Conservation (phyloP, 441 rosid genomes). For the Eutrema salsugineum region DNA sequence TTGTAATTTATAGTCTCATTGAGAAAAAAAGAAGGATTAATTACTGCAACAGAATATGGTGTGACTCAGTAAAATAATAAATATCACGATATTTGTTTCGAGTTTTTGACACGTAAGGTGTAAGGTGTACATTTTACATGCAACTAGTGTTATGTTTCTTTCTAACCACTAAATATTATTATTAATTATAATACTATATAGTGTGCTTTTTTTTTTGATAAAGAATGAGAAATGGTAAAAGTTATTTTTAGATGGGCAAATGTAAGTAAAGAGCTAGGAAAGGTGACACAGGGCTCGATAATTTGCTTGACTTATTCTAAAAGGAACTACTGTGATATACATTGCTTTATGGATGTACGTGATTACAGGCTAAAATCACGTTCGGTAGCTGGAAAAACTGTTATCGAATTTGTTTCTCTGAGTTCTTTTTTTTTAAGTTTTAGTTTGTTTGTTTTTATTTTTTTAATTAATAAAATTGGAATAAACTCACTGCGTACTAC, state of each 20-base stretch:
- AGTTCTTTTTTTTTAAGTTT: not conserved
- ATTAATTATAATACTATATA: not conserved
- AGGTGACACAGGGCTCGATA: slow-evolving; percentile 27
- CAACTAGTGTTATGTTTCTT: not conserved
- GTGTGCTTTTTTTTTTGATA: no score
- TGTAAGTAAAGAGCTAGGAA: not conserved
- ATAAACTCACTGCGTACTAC: slow-evolving; percentile 1
- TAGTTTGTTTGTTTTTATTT: not conserved
- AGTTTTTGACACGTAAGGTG: slow-evolving; percentile 25
- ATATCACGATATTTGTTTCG: slow-evolving; percentile 19
- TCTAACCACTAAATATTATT: not conserved
- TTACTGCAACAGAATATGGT: slow-evolving; percentile 1
- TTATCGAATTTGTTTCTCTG: not conserved
- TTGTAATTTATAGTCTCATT: slow-evolving; percentile 23
- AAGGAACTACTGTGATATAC: slow-evolving; percentile 18
- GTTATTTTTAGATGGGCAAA: slow-evolving; percentile 17
- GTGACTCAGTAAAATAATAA: slow-evolving; percentile 12
- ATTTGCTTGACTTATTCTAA: slow-evolving; percentile 25
- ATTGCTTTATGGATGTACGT: slow-evolving; percentile 34
- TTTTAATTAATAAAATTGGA: not conserved
- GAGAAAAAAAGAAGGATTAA: not conserved
- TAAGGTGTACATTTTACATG: slow-evolving; percentile 13
- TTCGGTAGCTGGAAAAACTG: slow-evolving; percentile 22
- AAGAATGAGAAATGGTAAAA: not conserved
- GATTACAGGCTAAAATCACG: slow-evolving; percentile 33